These are phyloP conservation scores for Staphylotrichum longicolle DNA, from an alignment of 495 filamentous ascomycete species.

Conservation along the genomic window DNA sequence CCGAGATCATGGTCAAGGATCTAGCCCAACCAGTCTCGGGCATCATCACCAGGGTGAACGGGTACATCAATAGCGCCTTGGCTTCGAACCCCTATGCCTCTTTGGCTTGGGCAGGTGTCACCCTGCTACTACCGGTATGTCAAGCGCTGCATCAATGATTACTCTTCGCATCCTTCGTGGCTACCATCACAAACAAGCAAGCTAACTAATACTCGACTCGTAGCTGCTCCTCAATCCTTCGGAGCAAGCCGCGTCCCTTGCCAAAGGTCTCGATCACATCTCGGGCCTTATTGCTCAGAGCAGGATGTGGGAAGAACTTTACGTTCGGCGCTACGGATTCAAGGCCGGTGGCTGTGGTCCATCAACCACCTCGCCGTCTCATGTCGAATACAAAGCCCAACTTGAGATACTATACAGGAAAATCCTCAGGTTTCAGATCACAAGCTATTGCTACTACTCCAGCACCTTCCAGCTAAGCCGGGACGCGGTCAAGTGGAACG, in stretches of 20 bases:
- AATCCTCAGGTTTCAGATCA: neutral
- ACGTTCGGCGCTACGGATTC: neutral
- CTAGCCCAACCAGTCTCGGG: neutral
- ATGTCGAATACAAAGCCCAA: neutral
- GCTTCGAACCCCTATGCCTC: neutral
- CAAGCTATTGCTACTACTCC: neutral
- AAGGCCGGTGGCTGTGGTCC: neutral
- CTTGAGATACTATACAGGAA: neutral
- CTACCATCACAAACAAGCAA: too few relatives aligned
- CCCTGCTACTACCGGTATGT: conserved; percentile 4
- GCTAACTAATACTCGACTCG: too few relatives aligned
- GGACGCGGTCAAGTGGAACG: conserved; percentile 1
- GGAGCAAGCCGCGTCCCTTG: neutral
- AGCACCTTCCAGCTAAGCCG: neutral
- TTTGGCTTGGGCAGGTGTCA: neutral
- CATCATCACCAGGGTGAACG: neutral
- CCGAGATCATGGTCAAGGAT: neutral
- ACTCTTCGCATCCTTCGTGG: too few relatives aligned
- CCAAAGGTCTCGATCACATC: neutral
- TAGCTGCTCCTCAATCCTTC: conserved; percentile 5
- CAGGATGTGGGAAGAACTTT: conserved; percentile 6
- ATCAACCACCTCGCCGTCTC: neutral
- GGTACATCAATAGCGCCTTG: neutral
- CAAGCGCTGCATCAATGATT: neutral
- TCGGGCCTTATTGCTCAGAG: neutral